phyloP scores from a whole-genome alignment of 2,329 filamentous ascomycete genomes.

The Neofusicoccum ribis region DNA sequence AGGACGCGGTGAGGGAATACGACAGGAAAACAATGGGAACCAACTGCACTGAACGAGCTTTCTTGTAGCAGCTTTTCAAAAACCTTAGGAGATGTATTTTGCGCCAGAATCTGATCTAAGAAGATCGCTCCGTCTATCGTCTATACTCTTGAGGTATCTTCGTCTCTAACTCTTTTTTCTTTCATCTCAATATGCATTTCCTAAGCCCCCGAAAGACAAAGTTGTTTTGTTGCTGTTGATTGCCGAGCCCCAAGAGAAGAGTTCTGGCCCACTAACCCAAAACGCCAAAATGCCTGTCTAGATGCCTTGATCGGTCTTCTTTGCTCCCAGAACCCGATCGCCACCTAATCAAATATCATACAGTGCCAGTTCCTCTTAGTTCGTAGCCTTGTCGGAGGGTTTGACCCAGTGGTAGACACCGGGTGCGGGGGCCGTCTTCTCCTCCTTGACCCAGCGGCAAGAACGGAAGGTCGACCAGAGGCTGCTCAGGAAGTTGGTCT shows the following conservation, averaged over 20 bases:
- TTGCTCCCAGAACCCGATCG: not conserved
- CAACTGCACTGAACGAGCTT: not conserved
- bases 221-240: not conserved
- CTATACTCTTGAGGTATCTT: conserved; percentile 1
- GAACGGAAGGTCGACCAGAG: conserved; percentile 17
- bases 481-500: conserved; percentile 17
- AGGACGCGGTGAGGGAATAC: not conserved
- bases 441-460: conserved; percentile 19
- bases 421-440: not conserved
- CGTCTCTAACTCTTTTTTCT: not conserved
- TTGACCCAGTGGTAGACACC: conserved; percentile 12
- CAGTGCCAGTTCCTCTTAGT: not conserved
- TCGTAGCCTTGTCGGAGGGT: not conserved
- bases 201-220: not conserved
- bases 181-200: not conserved
- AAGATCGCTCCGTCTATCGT: not conserved
- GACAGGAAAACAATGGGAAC: not conserved
- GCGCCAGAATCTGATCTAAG: not conserved
- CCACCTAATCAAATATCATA: not conserved
- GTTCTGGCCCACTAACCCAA: conserved; percentile 3
- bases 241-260: not conserved
- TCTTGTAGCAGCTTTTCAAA: not conserved
- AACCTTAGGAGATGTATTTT: not conserved
- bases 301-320: not conserved
- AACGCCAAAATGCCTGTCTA: conserved; percentile 4